Base-by-base conservation (phyloP, 306 rosid species). In the Astragalus glycyphyllos region DNA sequence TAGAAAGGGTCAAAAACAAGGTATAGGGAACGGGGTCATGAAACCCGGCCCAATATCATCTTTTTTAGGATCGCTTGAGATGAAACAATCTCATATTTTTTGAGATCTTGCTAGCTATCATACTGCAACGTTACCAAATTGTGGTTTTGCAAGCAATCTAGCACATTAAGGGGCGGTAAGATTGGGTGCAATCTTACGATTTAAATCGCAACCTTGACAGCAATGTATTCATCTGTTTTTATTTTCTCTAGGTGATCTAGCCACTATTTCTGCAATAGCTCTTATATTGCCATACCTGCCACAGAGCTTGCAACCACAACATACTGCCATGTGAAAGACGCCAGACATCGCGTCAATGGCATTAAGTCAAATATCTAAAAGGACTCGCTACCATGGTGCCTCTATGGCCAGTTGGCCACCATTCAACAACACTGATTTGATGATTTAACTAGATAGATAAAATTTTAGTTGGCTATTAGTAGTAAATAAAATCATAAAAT, bases 211-310 rank as follows among this genome's bases (percentile, higher is more conserved):
- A 20, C 23, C 23, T 20, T 20, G 23, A 20, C 23, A 20, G 2
- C 23, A 20, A 20, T 20, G 23, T 20, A 20, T 20, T 20, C 23
- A 20, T 20, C 23, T 32, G 37, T 13, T 32, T 32, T 10, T 7
- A 58, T 12, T 23, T 58, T 7, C 42, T 8, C 63, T 7, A 58
- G 65, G 45, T n/a, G 65, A 58, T 35, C 35, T 35, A 58, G 65
- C 46, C 26, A 1, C 65, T 35, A 58, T 58, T 58, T 35, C 62
- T 26, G 2, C 65, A n/a, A 58, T 13, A 45, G 65, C 65, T 35
- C 12, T 16, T 4, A 9, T 26, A 58, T 35, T 7, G 12, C 26
- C 65, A 34, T 34, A 4, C 45, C 17, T 54, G 15, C 40, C 38
- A 55, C 4, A 29, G 6, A 32, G 12, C 13, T 35, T 34, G 26